phyloP scores from a whole-genome alignment of 108 stramenopile genomes.

The Nitzschia sp. region DNA sequence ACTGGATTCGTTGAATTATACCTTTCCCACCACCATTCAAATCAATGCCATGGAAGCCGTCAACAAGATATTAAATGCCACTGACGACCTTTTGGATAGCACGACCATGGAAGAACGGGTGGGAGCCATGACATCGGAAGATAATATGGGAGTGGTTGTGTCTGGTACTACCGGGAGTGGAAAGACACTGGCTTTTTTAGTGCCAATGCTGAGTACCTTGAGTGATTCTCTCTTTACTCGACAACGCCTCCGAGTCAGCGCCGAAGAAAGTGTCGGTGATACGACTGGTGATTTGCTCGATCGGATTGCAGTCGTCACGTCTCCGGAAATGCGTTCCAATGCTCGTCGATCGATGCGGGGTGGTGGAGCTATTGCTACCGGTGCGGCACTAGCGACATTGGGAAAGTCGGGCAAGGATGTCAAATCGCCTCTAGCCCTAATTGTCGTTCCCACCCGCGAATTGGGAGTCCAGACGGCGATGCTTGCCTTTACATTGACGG shows the following conservation, averaged over 20 bases:
- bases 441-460: conserved; percentile 92
- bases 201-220: conserved; percentile 73
- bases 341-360: conserved; percentile 49
- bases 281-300: conserved; percentile 71
- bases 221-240: conserved; percentile 77
- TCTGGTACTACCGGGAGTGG: conserved; percentile 59
- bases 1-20: conserved; percentile 68
- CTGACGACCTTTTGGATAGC: conserved; percentile 36
- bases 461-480: conserved; percentile 88
- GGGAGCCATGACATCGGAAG: background rate
- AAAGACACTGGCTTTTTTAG: conserved; percentile 84
- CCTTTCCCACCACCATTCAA: conserved; percentile 86
- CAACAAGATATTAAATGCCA: conserved; percentile 59
- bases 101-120: conserved; percentile 67
- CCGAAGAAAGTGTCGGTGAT: conserved; percentile 79
- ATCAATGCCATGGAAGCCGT: conserved; percentile 86
- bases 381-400: conserved; percentile 59
- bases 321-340: conserved; percentile 59
- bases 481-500: conserved; percentile 66
- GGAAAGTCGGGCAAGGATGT: conserved; percentile 80
- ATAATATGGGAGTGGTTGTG: conserved; percentile 72
- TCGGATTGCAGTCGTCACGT: conserved; percentile 67
- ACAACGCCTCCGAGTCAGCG: conserved; percentile 73
- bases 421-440: conserved; percentile 78
- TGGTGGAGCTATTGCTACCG: conserved; percentile 47